Base-by-base conservation (phyloP, 1,139 yeast species). In the Groenewaldozyma sp. region DNA sequence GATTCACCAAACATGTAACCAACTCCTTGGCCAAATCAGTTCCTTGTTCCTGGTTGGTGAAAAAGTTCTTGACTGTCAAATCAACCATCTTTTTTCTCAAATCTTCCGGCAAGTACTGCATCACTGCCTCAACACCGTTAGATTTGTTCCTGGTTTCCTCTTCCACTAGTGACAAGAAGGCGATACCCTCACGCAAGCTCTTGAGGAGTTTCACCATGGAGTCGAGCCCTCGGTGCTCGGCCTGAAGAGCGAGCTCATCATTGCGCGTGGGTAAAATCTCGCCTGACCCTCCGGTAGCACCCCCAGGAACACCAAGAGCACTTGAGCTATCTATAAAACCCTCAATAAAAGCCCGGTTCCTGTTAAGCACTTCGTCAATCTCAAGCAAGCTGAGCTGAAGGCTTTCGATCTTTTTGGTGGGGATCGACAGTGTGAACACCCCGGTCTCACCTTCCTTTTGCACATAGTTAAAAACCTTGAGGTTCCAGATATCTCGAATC, bases 221-320 rank as follows among this genome's bases (percentile, higher is more conserved):
- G 24, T 81, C 78, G 50, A 91, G 75, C 7, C 95, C 95, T 52
- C 88, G 78, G 53, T 84, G 91, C 56, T 91, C 98, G 1, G 95
- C 95, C 60, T 93, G 88, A 48, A 81, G 67, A 35, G 94, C 83
- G 31, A 82, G 73, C 53, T 83, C 94, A 19, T 56, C 60, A 5
- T 40, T 36, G 10, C 37, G 11, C 4, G 32, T 14, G 24, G 34
- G 22, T n/a, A 34, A 24, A 4, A 27, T 19, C 4, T 31, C 35
- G 13, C 27, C 29, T 2, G 37, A 34, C 5, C 33, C 29, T 22
- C 10, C 11, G 26, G 26, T 22, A 22, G 26, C 7, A 11, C 11
- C 11, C 26, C 26, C 26, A n/a, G n/a, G n/a, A n/a, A n/a, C n/a
- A 22, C 26, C 26, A 7, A 11, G 11, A 18, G 22, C 22, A 11